A percentile compares a stretch with the other conserved stretches of the same genome.
These are phyloP conservation scores for Draba incana DNA, from an alignment of 345 rosid species.

Conservation along the genomic window DNA sequence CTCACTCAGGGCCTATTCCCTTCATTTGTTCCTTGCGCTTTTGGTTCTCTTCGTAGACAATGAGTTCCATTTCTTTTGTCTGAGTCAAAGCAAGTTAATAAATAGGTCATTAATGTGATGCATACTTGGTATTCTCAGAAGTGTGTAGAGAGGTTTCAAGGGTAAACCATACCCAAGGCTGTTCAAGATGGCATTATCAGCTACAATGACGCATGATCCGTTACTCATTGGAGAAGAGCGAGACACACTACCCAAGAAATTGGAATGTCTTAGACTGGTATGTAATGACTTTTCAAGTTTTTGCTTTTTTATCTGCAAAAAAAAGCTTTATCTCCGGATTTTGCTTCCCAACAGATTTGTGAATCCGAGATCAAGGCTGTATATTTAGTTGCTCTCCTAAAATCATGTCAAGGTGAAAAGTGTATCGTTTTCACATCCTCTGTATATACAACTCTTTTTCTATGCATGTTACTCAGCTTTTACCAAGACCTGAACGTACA, in stretches of 20 bases:
- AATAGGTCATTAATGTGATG: constrained; percentile 27
- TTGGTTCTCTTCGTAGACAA: constrained; percentile 84
- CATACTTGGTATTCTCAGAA: constrained; percentile 43
- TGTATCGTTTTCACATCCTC: constrained; percentile 88
- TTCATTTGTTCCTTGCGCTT: constrained; percentile 41
- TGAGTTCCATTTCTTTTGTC: constrained; percentile 42
- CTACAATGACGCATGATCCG: constrained; percentile 96
- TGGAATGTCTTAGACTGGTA: constrained; percentile 89
- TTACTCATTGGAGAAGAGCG: constrained; percentile 79
- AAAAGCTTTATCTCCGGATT: too few species aligned
- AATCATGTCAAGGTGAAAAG: constrained; percentile 73
- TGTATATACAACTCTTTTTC: constrained; percentile 80
- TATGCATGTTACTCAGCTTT: constrained; percentile 74
- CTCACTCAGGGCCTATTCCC: constrained; percentile 36
- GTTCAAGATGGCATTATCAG: constrained; percentile 86
- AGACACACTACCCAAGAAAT: constrained; percentile 76
- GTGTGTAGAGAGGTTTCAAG: constrained; percentile 86
- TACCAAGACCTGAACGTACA: constrained; percentile 71
- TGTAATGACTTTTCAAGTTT: constrained; percentile 10
- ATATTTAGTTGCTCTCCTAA: constrained; percentile 76
- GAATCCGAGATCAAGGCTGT: constrained; percentile 76
- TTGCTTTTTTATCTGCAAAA: background rate
- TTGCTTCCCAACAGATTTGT: constrained; percentile 60
- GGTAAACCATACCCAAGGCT: constrained; percentile 80
- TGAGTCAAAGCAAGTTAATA: background rate